Evolutionary conservation across 148 eudicot species (phyloP), one percentile per base, ranked within the genome.

Genomic region (Suaeda aralocaspica): DNA sequence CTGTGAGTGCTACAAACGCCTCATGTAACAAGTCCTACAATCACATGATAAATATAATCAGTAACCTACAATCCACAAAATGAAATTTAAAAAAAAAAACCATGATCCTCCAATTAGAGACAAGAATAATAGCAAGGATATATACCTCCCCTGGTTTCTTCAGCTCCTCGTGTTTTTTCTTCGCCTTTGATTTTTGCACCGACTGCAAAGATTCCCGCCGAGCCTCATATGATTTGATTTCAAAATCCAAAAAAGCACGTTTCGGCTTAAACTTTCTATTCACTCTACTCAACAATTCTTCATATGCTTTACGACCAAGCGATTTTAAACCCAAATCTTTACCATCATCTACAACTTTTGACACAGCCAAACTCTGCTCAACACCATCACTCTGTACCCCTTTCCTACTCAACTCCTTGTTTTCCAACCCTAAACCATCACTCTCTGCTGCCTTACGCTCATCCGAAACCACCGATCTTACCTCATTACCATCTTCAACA

Each of bases 1-100:
- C 63, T 13, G 89, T 75, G 28, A 94, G 93, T 33, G 87, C 92
- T 70, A 72, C 68, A 76, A 89, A 94, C 46, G 87, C 75, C 73
- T 89, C 91, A 16, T 55, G 69, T 31, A 84, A 64, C 53, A 73
- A 71, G 48, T 83, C 86, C 85, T 84, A 72, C 66, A 79, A 56
- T 70, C 56, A 45, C 13, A 73, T 48, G 21, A 52, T 26, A 60
- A 68, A 67, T 48, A 76, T 8, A 51, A n/a, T 72, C 61, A 71
- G 71, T 44, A 57, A 25, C n/a, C 22, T 52, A 72, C 10, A 33
- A 44, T n/a, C 30, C 31, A 72, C n/a, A 63, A 42, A 6, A 19
- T 50, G 74, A 53, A 56, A 80, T 42, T 13, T n/a, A n/a, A n/a
- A n/a, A n/a, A n/a, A n/a, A 55, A 6, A 1, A 22, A 30, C 41